Evolutionary conservation across 345 rosid genomes (phyloP).

Genomic region (Rubroshorea leprosula): DNA sequence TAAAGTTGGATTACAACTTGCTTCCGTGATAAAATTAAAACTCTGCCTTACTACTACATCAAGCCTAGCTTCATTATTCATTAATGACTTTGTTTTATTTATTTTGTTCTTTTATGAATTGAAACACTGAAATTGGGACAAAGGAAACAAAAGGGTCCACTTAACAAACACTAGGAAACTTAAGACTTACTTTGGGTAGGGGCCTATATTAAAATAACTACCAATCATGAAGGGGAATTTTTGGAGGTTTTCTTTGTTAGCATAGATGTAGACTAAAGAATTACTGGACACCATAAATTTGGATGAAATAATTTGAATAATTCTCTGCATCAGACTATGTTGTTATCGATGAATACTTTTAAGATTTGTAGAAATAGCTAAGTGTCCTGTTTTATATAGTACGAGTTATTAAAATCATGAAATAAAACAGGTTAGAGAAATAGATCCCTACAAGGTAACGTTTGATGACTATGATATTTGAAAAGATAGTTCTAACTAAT

Average conservation of each 20-base stretch:
- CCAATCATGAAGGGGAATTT: slow-evolving; percentile 9
- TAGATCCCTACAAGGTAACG: slow-evolving; percentile 7
- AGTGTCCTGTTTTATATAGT: background rate
- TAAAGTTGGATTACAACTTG: too few species aligned
- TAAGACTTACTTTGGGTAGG: slow-evolving; percentile 3
- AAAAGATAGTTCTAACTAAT: slow-evolving; percentile 9
- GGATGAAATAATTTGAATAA: background rate
- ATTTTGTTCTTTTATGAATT: too few species aligned
- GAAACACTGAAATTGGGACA: background rate
- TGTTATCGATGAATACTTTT: too few species aligned
- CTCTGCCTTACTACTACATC: too few species aligned
- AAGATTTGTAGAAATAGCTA: too few species aligned
- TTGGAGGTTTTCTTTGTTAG: slow-evolving; percentile 2
- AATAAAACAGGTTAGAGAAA: background rate
- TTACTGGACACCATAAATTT: slow-evolving; percentile 12
- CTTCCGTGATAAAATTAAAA: too few species aligned
- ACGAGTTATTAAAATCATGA: background rate
- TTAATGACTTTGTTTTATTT: too few species aligned
- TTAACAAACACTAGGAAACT: background rate
- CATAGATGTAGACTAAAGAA: slow-evolving; percentile 13
- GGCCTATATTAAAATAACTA: background rate
- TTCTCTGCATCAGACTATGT: too few species aligned
- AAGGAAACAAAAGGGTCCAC: slow-evolving; percentile 14
- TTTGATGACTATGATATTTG: background rate
- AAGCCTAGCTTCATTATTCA: too few species aligned